Percentiles rank a stretch among this genome's conserved stretches.
phyloP scores from a whole-genome alignment of 345 rosid species.

The Eucalyptus erythrocorys region DNA sequence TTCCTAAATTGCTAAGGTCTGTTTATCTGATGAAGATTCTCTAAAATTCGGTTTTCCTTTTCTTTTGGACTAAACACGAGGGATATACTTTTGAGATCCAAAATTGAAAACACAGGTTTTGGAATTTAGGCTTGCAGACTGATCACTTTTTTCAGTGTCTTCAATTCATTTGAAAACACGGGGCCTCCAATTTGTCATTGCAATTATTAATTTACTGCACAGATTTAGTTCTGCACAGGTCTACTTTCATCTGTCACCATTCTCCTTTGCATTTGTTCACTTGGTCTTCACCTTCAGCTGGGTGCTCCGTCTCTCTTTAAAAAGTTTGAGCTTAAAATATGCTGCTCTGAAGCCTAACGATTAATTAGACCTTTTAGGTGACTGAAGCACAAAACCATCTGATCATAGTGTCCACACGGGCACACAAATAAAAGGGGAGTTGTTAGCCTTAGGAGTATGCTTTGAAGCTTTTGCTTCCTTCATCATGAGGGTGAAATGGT shows the following conservation, averaged over 20 bases:
- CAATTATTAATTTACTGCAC: not conserved
- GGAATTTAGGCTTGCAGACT: not conserved
- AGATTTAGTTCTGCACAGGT: not conserved
- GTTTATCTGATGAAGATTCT: not conserved
- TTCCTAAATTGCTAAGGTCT: not conserved
- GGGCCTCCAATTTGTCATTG: not conserved
- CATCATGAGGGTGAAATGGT: not conserved
- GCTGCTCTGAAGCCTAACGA: not conserved
- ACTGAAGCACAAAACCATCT: not conserved
- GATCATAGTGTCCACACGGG: not conserved
- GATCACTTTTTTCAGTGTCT: not conserved
- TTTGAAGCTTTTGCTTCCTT: not conserved
- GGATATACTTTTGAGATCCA: not conserved
- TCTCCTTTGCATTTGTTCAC: not conserved
- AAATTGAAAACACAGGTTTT: not conserved
- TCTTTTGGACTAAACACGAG: not conserved
- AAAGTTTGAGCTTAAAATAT: not conserved
- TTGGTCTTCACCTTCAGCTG: not conserved
- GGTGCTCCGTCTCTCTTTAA: not conserved
- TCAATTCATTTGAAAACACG: not conserved
- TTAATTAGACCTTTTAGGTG: not conserved
- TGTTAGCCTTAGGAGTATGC: not conserved
- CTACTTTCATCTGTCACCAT: not conserved
- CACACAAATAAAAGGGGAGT: not conserved
- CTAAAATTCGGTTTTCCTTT: not conserved